These are phyloP conservation scores for Pythium myriotylum DNA, from an alignment of 352 stramenopile genomes.

Conservation along the genomic window DNA sequence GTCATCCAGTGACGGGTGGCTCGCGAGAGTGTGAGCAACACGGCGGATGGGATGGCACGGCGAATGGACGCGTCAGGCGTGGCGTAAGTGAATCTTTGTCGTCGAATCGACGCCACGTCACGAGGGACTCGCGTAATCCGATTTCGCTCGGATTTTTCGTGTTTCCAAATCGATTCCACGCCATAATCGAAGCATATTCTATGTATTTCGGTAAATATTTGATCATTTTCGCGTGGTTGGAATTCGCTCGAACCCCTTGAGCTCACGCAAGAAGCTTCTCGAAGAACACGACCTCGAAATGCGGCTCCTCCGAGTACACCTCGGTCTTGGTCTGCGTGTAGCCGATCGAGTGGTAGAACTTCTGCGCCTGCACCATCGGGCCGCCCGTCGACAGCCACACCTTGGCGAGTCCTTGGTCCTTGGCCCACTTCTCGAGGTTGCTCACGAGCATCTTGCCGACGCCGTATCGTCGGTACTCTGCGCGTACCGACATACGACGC, in stretches of 20 bases:
- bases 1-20: neutral
- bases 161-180: too few relatives aligned
- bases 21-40: too few relatives aligned
- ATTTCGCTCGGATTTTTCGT: too few relatives aligned
- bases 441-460: conserved; percentile 40
- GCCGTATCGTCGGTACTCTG: conserved; percentile 34
- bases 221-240: too few relatives aligned
- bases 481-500: conserved; percentile 48
- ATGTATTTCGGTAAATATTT: too few relatives aligned
- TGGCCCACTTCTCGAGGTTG: conserved; percentile 44
- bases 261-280: conserved; percentile 14
- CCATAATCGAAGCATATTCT: too few relatives aligned
- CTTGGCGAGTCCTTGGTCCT: conserved; percentile 24
- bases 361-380: conserved; percentile 36
- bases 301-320: conserved; percentile 2
- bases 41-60: too few relatives aligned
- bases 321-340: conserved; percentile 18
- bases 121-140: too few relatives aligned
- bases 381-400: conserved; percentile 44
- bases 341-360: conserved; percentile 29
- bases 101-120: too few relatives aligned
- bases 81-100: too few relatives aligned
- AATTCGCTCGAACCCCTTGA: neutral
- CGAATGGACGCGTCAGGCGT: too few relatives aligned
- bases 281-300: conserved; percentile 22